Evolutionary conservation across 495 filamentous ascomycete species (phyloP).

Genomic region (Hypoxylon cercidicola): DNA sequence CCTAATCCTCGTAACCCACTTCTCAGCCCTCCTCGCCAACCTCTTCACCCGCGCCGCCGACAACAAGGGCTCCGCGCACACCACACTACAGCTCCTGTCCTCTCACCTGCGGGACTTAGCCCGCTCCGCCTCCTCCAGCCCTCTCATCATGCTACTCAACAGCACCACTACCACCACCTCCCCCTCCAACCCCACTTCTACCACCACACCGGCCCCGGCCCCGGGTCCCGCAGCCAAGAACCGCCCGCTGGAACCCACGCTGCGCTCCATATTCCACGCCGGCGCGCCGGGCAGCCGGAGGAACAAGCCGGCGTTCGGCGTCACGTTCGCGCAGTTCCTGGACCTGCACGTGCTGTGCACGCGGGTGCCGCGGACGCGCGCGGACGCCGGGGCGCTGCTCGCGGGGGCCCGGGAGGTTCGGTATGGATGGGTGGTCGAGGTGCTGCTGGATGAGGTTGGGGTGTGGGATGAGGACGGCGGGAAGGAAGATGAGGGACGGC

Average conservation of each 20-base stretch:
- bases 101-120: conserved; percentile 47
- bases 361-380: conserved; percentile 44
- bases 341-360: conserved; percentile 58
- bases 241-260: conserved; percentile 39
- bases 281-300: neutral
- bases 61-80: conserved; percentile 48
- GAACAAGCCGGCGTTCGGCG: conserved; percentile 56
- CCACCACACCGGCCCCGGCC: neutral
- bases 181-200: conserved; percentile 1
- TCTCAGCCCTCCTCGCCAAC: conserved; percentile 51
- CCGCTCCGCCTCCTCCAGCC: conserved; percentile 32
- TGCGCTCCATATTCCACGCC: conserved; percentile 52
- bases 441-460: conserved; percentile 56
- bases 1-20: conserved; percentile 56
- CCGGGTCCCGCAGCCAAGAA: neutral
- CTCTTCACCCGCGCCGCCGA: conserved; percentile 52
- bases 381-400: conserved; percentile 32
- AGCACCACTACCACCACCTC: conserved; percentile 40
- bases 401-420: conserved; percentile 11
- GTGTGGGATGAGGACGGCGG: conserved; percentile 34
- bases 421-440: conserved; percentile 54
- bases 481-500: neutral
- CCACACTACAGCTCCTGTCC: conserved; percentile 47
- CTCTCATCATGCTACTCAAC: conserved; percentile 57
- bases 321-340: conserved; percentile 55